phyloP scores from a whole-genome alignment of 1,284 basidiomycete genomes.

The Sanguinoderma infundibulare region DNA sequence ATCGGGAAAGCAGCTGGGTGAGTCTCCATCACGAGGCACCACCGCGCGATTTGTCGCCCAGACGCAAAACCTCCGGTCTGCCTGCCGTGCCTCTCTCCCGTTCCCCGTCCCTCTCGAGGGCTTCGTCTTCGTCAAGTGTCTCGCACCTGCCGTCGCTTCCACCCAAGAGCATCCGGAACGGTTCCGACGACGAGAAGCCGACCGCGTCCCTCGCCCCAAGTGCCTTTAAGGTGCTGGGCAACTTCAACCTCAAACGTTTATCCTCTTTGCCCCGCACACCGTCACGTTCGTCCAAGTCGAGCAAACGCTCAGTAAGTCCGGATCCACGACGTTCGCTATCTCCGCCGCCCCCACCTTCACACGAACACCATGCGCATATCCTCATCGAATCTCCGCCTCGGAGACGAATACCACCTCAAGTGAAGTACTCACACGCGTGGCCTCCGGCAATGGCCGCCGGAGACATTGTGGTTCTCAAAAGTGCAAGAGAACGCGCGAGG shows the following conservation, averaged over 20 bases:
- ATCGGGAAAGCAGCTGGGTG: slow-evolving; percentile 38
- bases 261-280: slow-evolving; percentile 64
- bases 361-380: slow-evolving; percentile 11
- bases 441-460: slow-evolving; percentile 78
- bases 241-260: slow-evolving; percentile 57
- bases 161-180: slow-evolving; percentile 48
- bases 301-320: slow-evolving; percentile 18
- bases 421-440: slow-evolving; percentile 53
- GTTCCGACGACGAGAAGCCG: slow-evolving; percentile 29
- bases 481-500: slow-evolving; percentile 71
- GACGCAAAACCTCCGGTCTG: slow-evolving; percentile 18
- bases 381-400: slow-evolving; percentile 17
- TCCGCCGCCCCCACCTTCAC: slow-evolving; percentile 42
- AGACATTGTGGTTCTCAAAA: slow-evolving; percentile 67
- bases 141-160: slow-evolving; percentile 40
- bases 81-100: slow-evolving; percentile 21
- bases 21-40: slow-evolving; percentile 31
- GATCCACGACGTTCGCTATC: slow-evolving; percentile 40
- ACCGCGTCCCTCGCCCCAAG: slow-evolving; percentile 24
- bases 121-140: slow-evolving; percentile 15
- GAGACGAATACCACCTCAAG: slow-evolving; percentile 17
- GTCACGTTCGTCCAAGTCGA: slow-evolving; percentile 35
- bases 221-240: slow-evolving; percentile 32
- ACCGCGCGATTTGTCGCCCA: slow-evolving; percentile 26
- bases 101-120: slow-evolving; percentile 19